Percentiles rank a stretch among this genome's conserved stretches.
Conservation (phyloP, 2,329 filamentous ascomycete species). For the Sporothrix protearum region DNA sequence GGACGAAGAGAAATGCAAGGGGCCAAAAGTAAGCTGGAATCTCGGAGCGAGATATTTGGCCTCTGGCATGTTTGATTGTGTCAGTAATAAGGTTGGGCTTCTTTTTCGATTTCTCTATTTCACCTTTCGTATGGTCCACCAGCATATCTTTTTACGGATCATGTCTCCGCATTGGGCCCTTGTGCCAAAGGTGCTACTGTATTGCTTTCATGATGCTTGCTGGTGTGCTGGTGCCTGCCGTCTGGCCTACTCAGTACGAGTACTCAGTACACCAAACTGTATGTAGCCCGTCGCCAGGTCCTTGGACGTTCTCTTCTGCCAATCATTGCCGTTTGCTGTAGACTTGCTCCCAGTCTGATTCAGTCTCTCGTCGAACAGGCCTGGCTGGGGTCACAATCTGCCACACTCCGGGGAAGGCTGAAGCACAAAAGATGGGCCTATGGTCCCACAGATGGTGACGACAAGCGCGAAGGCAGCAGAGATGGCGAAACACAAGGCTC, state of each 20-base stretch:
- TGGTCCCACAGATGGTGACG: not conserved
- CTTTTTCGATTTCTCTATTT: not conserved
- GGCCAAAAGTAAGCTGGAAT: not conserved
- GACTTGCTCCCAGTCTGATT: too few species aligned
- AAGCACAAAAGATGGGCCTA: not conserved
- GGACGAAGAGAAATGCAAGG: not conserved
- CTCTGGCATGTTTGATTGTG: not conserved
- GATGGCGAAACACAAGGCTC: not conserved
- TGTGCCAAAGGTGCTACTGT: not conserved
- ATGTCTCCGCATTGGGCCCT: not conserved
- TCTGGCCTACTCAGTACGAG: too few species aligned
- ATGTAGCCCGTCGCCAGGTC: too few species aligned
- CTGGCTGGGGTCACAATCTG: not conserved
- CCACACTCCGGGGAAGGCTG: too few species aligned
- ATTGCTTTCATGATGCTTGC: not conserved
- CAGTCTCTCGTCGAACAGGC: too few species aligned
- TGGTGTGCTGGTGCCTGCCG: too few species aligned
- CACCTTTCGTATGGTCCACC: not conserved
- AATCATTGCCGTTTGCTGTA: too few species aligned
- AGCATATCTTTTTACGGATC: not conserved
- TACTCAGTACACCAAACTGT: too few species aligned
- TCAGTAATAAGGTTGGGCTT: too few species aligned
- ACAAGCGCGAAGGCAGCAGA: slow-evolving; percentile 9
- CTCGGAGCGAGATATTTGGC: not conserved
- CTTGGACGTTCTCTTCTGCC: too few species aligned